Evolutionary conservation across 768 basidiomycete species (phyloP).

Genomic region (Suillus tomentosus): DNA sequence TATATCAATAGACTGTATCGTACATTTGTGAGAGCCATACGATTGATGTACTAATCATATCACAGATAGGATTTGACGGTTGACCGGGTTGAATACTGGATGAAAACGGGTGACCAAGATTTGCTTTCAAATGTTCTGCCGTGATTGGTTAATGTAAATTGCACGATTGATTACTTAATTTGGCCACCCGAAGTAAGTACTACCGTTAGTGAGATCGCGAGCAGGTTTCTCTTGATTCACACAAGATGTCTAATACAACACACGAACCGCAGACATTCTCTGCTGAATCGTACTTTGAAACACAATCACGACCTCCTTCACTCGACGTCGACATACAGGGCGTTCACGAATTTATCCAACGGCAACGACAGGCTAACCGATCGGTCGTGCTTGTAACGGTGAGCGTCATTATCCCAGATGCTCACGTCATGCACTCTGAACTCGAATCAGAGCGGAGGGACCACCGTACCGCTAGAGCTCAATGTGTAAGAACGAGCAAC

Average conservation of each 20-base stretch:
- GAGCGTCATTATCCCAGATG: slow-evolving; percentile 32
- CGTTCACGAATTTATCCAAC: slow-evolving; percentile 69
- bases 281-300: no score
- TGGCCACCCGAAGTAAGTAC: neutral
- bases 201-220: neutral
- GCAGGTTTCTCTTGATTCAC: slow-evolving; percentile 2
- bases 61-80: no score
- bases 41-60: no score
- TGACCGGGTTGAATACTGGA: no score
- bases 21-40: no score
- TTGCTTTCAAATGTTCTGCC: no score
- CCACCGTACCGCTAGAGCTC: slow-evolving; percentile 96
- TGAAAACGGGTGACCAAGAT: no score
- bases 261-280: slow-evolving; percentile 53
- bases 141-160: neutral
- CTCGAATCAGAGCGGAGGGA: slow-evolving; percentile 84
- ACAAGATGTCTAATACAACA: slow-evolving; percentile 22
- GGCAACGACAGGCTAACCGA: slow-evolving; percentile 63
- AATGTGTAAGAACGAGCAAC: slow-evolving; percentile 79
- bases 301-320: no score
- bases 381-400: slow-evolving; percentile 95
- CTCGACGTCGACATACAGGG: slow-evolving; percentile 52
- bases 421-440: slow-evolving; percentile 12
- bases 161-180: neutral
- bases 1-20: no score